Conservation (phyloP, 1,284 basidiomycete species). For the Vanrija sp. region DNA sequence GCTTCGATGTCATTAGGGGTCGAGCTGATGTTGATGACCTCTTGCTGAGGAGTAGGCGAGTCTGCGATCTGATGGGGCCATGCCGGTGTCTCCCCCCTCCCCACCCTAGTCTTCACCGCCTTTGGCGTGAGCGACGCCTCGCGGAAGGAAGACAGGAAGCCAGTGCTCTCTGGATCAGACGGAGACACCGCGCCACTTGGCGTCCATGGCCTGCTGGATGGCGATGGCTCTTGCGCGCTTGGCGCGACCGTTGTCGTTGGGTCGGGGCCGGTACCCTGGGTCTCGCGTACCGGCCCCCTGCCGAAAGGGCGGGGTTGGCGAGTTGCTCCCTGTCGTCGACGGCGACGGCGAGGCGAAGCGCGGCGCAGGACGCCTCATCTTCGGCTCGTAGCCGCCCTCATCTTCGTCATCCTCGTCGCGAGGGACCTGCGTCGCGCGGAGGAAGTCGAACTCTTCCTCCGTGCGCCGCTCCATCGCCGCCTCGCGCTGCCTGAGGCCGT, state of each 20-base stretch:
- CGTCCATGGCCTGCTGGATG: neutral
- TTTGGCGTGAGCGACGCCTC: too few relatives aligned
- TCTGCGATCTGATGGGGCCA: too few relatives aligned
- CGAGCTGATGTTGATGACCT: constrained; percentile 1
- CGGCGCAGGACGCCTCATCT: too few relatives aligned
- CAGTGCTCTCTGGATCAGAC: neutral
- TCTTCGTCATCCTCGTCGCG: constrained; percentile 2
- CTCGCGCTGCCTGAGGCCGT: constrained; percentile 5
- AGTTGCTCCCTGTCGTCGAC: too few relatives aligned
- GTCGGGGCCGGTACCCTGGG: constrained; percentile 32
- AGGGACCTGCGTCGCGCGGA: neutral
- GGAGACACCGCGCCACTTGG: neutral
- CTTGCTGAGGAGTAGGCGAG: too few relatives aligned
- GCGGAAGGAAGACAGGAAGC: too few relatives aligned
- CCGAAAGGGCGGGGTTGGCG: constrained; percentile 29
- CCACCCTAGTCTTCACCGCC: too few relatives aligned
- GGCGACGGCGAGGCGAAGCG: too few relatives aligned
- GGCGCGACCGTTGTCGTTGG: neutral
- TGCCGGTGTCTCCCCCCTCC: too few relatives aligned
- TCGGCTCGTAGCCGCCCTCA: neutral
- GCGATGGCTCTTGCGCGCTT: neutral
- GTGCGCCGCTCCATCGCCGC: constrained; percentile 1
- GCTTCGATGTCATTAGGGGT: neutral
- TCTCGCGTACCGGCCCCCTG: constrained; percentile 32
- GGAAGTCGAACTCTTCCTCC: too few relatives aligned